Evolutionary conservation across 306 rosid species (phyloP).

Genomic region (Sophora flavescens): DNA sequence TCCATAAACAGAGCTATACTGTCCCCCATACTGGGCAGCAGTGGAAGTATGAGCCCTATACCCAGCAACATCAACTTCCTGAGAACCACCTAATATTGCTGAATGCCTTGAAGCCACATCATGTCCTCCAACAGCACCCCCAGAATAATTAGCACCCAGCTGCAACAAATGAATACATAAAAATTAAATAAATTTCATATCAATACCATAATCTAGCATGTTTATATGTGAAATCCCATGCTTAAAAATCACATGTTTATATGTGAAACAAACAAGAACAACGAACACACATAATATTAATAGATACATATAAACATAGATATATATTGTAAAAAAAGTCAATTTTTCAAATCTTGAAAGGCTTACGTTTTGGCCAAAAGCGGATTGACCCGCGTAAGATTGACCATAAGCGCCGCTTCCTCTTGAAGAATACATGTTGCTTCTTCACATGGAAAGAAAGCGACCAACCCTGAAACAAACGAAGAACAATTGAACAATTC

Average conservation of each 20-base stretch:
- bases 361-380: constrained; percentile 79
- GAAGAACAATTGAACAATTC: constrained; percentile 17
- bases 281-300: no score
- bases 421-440: constrained; percentile 83
- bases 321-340: no score
- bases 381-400: constrained; percentile 84
- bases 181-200: constrained; percentile 21
- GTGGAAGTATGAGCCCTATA: constrained; percentile 76
- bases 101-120: constrained; percentile 85
- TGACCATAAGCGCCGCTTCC: constrained; percentile 89
- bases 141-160: constrained; percentile 79
- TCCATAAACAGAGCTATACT: constrained; percentile 88
- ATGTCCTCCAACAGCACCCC: constrained; percentile 80
- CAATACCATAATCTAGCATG: constrained; percentile 15
- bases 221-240: neutral
- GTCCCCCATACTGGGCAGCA: constrained; percentile 86
- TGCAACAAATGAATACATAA: constrained; percentile 43
- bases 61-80: constrained; percentile 77
- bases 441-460: constrained; percentile 42
- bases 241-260: neutral
- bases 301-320: no score
- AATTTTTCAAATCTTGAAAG: neutral
- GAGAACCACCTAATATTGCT: constrained; percentile 71
- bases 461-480: constrained; percentile 41
- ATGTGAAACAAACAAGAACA: neutral